A percentile compares a stretch with the other conserved stretches of the same genome.
Evolutionary conservation across 2,329 filamentous ascomycete species (phyloP).

Genomic region (Biscogniauxia mediterranea): DNA sequence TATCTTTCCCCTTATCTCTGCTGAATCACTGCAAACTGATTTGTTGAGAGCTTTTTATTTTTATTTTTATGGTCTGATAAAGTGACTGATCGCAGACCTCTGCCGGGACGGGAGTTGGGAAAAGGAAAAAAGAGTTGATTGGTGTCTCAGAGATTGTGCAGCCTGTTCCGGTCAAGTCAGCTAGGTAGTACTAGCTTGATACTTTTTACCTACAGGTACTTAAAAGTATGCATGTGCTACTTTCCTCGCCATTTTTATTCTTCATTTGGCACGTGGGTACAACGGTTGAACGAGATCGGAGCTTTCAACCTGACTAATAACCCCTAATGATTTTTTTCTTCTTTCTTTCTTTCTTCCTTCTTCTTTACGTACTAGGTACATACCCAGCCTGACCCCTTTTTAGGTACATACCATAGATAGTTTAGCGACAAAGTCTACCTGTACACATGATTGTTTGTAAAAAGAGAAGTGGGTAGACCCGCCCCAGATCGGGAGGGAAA

Average conservation of each 20-base stretch:
- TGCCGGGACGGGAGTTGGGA: not conserved
- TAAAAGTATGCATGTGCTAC: too few relatives aligned
- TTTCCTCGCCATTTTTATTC: too few relatives aligned
- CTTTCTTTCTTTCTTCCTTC: too few relatives aligned
- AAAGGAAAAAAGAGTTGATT: not conserved
- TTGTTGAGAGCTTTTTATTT: not conserved
- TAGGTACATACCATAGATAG: too few relatives aligned
- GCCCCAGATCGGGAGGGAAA: not conserved
- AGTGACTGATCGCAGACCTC: not conserved
- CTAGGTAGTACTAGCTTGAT: not conserved
- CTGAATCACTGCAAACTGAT: slow-evolving; percentile 4
- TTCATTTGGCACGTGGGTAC: too few relatives aligned
- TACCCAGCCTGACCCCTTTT: too few relatives aligned
- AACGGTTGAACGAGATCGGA: not conserved
- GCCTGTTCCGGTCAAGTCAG: not conserved
- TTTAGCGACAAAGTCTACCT: not conserved
- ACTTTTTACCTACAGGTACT: too few relatives aligned
- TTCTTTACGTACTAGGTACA: too few relatives aligned
- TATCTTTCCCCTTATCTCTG: slow-evolving; percentile 18
- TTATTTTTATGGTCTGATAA: not conserved
- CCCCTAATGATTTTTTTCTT: not conserved
- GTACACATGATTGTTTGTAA: not conserved
- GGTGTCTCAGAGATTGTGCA: not conserved
- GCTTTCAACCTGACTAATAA: not conserved
- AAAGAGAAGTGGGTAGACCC: not conserved